These are phyloP conservation scores for Acacia pycnantha DNA, from an alignment of 331 rosid genomes.

Conservation along the genomic window DNA sequence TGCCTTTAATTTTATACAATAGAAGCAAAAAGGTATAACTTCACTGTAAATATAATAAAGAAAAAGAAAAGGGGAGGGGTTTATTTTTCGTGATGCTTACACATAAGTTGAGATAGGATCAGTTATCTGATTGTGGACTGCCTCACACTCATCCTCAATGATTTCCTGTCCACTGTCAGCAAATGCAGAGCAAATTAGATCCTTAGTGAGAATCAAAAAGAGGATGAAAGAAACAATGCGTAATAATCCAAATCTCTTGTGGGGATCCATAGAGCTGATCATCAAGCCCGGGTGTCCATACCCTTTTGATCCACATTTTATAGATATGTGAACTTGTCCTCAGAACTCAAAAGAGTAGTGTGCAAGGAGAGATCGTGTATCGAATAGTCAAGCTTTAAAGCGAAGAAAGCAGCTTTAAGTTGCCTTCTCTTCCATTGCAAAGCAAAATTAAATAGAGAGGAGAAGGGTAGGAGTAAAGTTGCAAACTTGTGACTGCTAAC, in stretches of 20 bases:
- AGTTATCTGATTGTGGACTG: slow-evolving; percentile 34
- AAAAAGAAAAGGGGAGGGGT: too few relatives aligned
- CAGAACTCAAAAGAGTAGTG: slow-evolving; percentile 23
- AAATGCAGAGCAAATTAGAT: slow-evolving; percentile 26
- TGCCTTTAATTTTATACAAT: background rate
- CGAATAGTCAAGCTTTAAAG: slow-evolving; percentile 42
- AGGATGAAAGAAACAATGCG: slow-evolving; percentile 34
- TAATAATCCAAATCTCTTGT: slow-evolving; percentile 16
- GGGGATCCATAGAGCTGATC: slow-evolving; percentile 52
- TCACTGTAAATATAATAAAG: background rate
- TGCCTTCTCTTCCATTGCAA: slow-evolving; percentile 11
- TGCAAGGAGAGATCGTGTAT: slow-evolving; percentile 37
- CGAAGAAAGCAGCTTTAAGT: slow-evolving; percentile 22
- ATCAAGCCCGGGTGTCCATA: slow-evolving; percentile 8
- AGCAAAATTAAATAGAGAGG: slow-evolving; percentile 19
- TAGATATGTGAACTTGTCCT: slow-evolving; percentile 20
- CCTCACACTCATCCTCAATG: slow-evolving; percentile 31
- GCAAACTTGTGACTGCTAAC: slow-evolving; percentile 42
- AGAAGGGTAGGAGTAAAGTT: slow-evolving; percentile 83
- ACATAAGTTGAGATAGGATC: slow-evolving; percentile 23
- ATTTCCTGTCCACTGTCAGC: slow-evolving; percentile 31
- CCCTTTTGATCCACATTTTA: slow-evolving; percentile 36
- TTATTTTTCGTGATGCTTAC: slow-evolving; percentile 3
- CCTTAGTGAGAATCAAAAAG: slow-evolving; percentile 25
- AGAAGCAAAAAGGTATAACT: background rate